Conservation (phyloP, 2,329 filamentous ascomycete species). For the Diaporthe destruens region DNA sequence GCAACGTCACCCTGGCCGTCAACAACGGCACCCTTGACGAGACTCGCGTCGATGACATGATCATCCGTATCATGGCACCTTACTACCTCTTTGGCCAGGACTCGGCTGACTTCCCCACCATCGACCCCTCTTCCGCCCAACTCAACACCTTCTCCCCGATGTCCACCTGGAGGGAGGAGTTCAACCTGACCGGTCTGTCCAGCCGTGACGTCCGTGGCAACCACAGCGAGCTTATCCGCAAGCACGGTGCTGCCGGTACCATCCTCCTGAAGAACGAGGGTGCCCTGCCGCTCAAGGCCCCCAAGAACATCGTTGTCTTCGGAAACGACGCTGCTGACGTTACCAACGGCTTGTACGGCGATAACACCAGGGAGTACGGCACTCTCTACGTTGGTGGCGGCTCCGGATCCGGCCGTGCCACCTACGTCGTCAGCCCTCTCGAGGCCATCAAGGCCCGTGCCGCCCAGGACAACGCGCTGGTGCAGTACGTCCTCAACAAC, state of each 20-base stretch:
- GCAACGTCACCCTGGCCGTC: conserved; percentile 60
- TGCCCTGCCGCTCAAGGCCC: conserved; percentile 69
- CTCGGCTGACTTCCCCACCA: conserved; percentile 55
- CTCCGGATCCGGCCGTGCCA: conserved; percentile 65
- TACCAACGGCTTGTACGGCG: conserved; percentile 74
- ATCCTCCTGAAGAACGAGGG: conserved; percentile 81
- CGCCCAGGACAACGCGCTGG: conserved; percentile 55
- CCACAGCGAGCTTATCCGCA: conserved; percentile 67
- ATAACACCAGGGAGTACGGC: conserved; percentile 72
- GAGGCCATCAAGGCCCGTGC: conserved; percentile 66
- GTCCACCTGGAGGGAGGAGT: conserved; percentile 58
- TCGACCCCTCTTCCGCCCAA: conserved; percentile 60
- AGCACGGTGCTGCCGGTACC: conserved; percentile 68
- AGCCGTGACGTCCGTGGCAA: conserved; percentile 66
- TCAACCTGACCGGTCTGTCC: conserved; percentile 55
- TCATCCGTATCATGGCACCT: conserved; percentile 65
- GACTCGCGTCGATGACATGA: conserved; percentile 60
- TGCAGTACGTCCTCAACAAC: conserved; percentile 60
- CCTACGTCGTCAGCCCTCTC: conserved; percentile 67
- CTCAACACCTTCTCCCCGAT: conserved; percentile 64
- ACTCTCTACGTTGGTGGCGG: conserved; percentile 72
- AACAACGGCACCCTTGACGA: conserved; percentile 60
- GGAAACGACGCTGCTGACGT: conserved; percentile 73
- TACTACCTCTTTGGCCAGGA: conserved; percentile 65
- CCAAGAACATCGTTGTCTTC: conserved; percentile 70